Conservation (phyloP, 495 filamentous ascomycete genomes). For the Ramalina intermedia region DNA sequence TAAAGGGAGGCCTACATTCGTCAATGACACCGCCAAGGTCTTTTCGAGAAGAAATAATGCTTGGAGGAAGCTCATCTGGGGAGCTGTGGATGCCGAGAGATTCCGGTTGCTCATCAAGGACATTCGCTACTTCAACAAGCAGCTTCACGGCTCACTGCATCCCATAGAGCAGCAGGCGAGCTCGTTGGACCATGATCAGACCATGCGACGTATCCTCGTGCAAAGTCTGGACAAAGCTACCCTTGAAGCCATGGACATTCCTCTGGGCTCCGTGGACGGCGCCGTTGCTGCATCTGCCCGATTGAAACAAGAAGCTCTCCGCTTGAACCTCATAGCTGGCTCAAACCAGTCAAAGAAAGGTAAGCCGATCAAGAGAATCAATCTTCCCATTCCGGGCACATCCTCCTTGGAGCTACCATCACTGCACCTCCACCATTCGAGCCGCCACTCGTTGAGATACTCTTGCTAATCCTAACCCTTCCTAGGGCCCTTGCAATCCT, state of each 20-base stretch:
- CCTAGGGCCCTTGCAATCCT: too few relatives aligned
- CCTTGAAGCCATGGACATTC: not conserved
- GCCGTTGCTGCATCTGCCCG: not conserved
- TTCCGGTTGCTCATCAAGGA: constrained; percentile 12
- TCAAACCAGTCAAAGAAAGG: not conserved
- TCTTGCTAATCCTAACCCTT: too few relatives aligned
- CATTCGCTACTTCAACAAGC: constrained; percentile 3
- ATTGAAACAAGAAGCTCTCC: not conserved
- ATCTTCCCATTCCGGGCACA: too few relatives aligned
- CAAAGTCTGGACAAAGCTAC: not conserved
- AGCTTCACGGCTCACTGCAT: constrained; percentile 3
- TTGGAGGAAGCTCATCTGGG: constrained; percentile 14
- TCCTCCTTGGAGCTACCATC: too few relatives aligned
- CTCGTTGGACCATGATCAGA: not conserved
- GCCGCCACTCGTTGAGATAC: too few relatives aligned
- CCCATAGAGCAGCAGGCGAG: not conserved
- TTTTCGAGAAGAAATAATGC: not conserved
- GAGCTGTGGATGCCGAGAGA: constrained; percentile 13
- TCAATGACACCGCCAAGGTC: not conserved
- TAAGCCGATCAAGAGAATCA: too few relatives aligned
- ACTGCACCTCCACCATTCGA: too few relatives aligned
- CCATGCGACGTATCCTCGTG: not conserved
- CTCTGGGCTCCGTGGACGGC: not conserved
- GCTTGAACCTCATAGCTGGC: not conserved
- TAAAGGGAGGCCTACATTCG: not conserved